Base-by-base conservation (phyloP, 768 basidiomycete species). In the Ephemerocybe angulata region DNA sequence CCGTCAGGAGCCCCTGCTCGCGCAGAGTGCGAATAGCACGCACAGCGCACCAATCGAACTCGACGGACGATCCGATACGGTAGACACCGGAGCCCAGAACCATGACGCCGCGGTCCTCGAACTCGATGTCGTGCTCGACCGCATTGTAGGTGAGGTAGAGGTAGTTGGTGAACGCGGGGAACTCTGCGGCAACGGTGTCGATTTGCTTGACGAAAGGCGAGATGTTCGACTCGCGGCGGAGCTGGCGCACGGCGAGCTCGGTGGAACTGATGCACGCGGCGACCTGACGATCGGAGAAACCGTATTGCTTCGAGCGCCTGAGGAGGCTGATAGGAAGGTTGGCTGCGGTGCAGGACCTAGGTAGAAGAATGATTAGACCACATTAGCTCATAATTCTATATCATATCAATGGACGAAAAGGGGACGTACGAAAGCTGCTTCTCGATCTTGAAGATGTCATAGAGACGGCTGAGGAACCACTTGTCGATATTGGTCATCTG, bases 1-100 rank as follows among this genome's bases (percentile, higher is more conserved):
- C 85, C 3, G 96, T 98, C 58, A 90, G 92, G 47, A 93, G 74
- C 17, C 95, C 94, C 64, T 90, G 87, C n/a, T 96, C 90, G 60
- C 95, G 92, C 27, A 99, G 79, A 0, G 97, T 98, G 61, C 96
- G 79, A 67, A 98, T 98, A 30, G 95, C 93, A 47, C 95, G 88
- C 51, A 99, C 96, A 17, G 96, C 97, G 70, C 96, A 98, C 96
- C 96, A 99, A 69, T 98, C 96, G 73, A 99, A 98, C 74, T 99
- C 96, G 70, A 99, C 96, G 3, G 95, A 98, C 2, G 96, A 98
- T 17, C 97, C 96, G 61, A 99, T 99, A 51, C 97, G 88, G 72
- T 99, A 99, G 2, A 98, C 96, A 55, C 97, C 97, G 13, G 96
- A 98, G 29, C 97, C 97, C 38, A 98, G 81, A 3, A 98, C 97